Evolutionary conservation across 2,329 filamentous ascomycete species (phyloP).

Genomic region (Bipolaris oryzae): DNA sequence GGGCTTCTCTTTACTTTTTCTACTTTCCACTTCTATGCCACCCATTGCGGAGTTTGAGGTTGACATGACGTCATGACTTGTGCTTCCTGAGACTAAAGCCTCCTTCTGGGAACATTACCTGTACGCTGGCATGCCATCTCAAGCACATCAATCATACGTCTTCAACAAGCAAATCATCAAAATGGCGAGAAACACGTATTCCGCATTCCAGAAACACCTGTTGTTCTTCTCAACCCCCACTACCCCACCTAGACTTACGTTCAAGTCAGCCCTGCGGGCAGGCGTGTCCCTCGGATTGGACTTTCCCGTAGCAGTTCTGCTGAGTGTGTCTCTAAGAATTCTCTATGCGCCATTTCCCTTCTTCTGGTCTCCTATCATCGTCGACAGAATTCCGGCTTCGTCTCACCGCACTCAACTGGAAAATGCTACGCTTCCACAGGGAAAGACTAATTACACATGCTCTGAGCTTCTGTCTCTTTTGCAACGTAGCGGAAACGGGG

Average conservation of each 20-base stretch:
- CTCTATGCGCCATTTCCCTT: conserved; percentile 27
- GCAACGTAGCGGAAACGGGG: neutral
- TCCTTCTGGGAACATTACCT: neutral
- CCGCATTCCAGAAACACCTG: conserved; percentile 30
- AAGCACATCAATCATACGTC: no score
- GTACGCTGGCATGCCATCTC: neutral
- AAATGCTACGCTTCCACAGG: conserved; percentile 10
- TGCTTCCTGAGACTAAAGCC: neutral
- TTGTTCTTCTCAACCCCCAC: conserved; percentile 32
- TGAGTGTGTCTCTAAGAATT: conserved; percentile 27
- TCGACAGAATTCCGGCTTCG: conserved; percentile 24
- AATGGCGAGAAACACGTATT: conserved; percentile 23
- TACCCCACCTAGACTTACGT: conserved; percentile 25
- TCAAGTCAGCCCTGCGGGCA: conserved; percentile 26
- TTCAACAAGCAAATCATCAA: neutral
- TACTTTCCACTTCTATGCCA: neutral
- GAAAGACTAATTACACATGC: conserved; percentile 25
- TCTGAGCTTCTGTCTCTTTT: conserved; percentile 22
- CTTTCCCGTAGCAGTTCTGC: conserved; percentile 26
- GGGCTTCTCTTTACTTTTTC: neutral
- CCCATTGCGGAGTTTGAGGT: neutral
- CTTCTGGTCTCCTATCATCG: conserved; percentile 22
- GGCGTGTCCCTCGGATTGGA: conserved; percentile 26
- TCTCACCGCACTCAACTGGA: conserved; percentile 26
- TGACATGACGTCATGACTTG: conserved; percentile 13